A percentile compares a stretch with the other conserved stretches of the same genome.
phyloP scores from a whole-genome alignment of 2,329 filamentous ascomycete species.

The Diaporthe vexans region DNA sequence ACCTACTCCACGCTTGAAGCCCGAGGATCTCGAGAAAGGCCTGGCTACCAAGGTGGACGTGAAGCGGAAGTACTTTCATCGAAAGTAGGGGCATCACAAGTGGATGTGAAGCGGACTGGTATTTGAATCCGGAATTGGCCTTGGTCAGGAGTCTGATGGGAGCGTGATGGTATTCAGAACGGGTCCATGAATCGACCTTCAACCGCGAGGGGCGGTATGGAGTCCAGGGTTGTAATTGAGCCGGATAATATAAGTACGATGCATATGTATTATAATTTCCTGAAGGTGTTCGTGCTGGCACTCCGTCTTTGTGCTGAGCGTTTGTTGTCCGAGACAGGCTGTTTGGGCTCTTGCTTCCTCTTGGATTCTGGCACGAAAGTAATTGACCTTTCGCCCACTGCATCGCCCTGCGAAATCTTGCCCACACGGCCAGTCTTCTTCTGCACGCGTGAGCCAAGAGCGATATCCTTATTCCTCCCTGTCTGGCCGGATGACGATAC shows the following conservation, averaged over 20 bases:
- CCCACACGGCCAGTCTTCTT: conserved; percentile 59
- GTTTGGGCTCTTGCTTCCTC: conserved; percentile 62
- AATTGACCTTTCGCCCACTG: conserved; percentile 75
- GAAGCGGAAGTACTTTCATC: conserved; percentile 53
- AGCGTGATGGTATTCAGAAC: not conserved
- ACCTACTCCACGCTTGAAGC: conserved; percentile 68
- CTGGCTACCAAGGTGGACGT: conserved; percentile 53
- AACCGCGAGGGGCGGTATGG: not conserved
- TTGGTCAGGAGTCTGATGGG: not conserved
- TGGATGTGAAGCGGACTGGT: not conserved
- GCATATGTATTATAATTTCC: conserved; percentile 67
- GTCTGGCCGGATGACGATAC: conserved; percentile 78
- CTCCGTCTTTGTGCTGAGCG: conserved; percentile 70
- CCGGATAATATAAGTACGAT: conserved; percentile 12
- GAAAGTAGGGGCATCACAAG: conserved; percentile 47
- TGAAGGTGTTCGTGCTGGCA: conserved; percentile 82
- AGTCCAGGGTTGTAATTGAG: conserved; percentile 18
- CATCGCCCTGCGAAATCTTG: conserved; percentile 62
- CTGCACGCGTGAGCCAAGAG: conserved; percentile 69
- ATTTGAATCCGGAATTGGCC: not conserved
- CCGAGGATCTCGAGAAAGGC: conserved; percentile 73
- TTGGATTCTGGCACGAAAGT: conserved; percentile 77
- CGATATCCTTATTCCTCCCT: conserved; percentile 67
- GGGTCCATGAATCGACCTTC: not conserved
- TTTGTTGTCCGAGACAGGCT: conserved; percentile 52